These are phyloP conservation scores for Podila epigama DNA, from an alignment of 192 early-diverging fungal species.

Conservation along the genomic window DNA sequence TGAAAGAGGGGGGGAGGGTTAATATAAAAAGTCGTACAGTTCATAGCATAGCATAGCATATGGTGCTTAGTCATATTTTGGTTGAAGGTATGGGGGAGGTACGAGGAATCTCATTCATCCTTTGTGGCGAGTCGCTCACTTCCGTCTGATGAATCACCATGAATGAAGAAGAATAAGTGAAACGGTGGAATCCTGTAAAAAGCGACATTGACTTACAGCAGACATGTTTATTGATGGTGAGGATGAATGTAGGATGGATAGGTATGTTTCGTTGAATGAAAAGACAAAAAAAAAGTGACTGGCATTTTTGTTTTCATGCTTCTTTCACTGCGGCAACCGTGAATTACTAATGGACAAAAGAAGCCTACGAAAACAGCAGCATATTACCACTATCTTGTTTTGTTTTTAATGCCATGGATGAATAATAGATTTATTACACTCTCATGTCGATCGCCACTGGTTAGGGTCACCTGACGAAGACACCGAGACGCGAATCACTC, in stretches of 20 bases:
- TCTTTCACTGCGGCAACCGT: not conserved
- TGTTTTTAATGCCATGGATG: too few relatives aligned
- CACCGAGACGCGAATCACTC: slow-evolving; percentile 2
- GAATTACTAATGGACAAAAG: too few relatives aligned
- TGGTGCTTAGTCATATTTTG: too few relatives aligned
- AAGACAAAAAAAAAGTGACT: not conserved
- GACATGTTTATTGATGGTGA: not conserved
- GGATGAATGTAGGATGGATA: not conserved
- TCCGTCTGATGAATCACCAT: not conserved
- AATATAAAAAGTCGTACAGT: too few relatives aligned
- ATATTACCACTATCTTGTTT: too few relatives aligned
- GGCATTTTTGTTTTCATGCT: not conserved
- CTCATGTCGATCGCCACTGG: slow-evolving; percentile 11
- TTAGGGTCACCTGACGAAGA: slow-evolving; percentile 8
- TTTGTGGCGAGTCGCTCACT: not conserved
- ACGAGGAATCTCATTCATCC: not conserved
- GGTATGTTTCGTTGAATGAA: not conserved
- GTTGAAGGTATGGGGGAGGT: too few relatives aligned
- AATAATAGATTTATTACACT: not conserved
- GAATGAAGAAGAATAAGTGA: too few relatives aligned
- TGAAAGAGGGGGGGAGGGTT: slow-evolving; percentile 3
- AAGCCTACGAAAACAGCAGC: too few relatives aligned
- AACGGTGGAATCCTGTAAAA: not conserved
- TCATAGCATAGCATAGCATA: too few relatives aligned
- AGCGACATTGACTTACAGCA: not conserved